These are phyloP conservation scores for Neospermospora avenae DNA, from an alignment of 2,329 filamentous ascomycete species.

Conservation along the genomic window DNA sequence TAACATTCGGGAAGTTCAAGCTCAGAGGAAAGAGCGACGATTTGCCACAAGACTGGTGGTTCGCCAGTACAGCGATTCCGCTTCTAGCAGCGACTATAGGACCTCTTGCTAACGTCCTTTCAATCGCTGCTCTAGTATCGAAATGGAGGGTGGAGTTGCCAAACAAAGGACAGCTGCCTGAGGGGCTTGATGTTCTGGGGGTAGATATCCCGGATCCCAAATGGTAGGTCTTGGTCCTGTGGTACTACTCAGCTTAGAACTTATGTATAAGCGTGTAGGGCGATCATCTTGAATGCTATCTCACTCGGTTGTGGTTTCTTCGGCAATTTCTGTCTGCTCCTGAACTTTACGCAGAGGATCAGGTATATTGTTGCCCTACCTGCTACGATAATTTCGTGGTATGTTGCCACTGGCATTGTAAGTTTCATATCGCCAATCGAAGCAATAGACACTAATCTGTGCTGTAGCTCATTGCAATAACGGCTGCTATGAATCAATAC, in stretches of 20 bases:
- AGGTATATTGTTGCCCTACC: slow-evolving; percentile 68
- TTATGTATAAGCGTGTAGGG: slow-evolving; percentile 39
- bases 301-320: slow-evolving; percentile 62
- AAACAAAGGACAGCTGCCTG: slow-evolving; percentile 42
- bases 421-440: slow-evolving; percentile 38
- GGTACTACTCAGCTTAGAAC: neutral
- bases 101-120: slow-evolving; percentile 67
- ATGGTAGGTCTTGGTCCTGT: slow-evolving; percentile 46
- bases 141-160: slow-evolving; percentile 55
- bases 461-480: slow-evolving; percentile 53
- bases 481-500: slow-evolving; percentile 54
- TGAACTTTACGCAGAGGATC: slow-evolving; percentile 65
- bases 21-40: slow-evolving; percentile 35
- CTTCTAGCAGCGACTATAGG: slow-evolving; percentile 66
- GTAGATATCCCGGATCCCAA: slow-evolving; percentile 54
- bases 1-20: slow-evolving; percentile 32
- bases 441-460: neutral
- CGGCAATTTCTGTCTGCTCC: slow-evolving; percentile 64
- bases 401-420: slow-evolving; percentile 56
- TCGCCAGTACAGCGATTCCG: slow-evolving; percentile 45
- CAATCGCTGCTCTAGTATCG: slow-evolving; percentile 63
- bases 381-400: slow-evolving; percentile 64
- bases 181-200: slow-evolving; percentile 48
- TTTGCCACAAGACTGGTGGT: slow-evolving; percentile 40
- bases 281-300: slow-evolving; percentile 58